Conservation (phyloP, 2,329 filamentous ascomycete genomes). For the Fusarium sambucinum region DNA sequence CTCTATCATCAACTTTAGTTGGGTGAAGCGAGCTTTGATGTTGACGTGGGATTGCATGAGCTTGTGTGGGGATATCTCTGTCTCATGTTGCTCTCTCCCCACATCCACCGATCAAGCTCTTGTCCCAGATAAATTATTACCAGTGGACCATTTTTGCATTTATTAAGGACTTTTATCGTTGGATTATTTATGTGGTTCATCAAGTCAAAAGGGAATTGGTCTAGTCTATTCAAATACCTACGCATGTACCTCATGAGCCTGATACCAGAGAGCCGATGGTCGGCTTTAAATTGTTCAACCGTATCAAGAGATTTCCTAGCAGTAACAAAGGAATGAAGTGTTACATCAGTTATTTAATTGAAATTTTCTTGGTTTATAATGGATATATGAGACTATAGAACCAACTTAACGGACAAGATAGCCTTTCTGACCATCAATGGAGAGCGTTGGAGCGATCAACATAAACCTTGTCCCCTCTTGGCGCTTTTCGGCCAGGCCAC, state of each 20-base stretch:
- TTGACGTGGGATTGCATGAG: slow-evolving; percentile 28
- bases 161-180: slow-evolving; percentile 19
- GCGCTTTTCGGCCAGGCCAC: slow-evolving; percentile 30
- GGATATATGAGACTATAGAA: not conserved
- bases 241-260: not conserved
- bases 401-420: not conserved
- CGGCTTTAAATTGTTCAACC: not conserved
- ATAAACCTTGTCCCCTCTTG: slow-evolving; percentile 34
- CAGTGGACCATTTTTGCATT: slow-evolving; percentile 20
- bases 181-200: slow-evolving; percentile 7
- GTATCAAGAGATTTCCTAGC: not conserved
- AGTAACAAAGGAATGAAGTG: not conserved
- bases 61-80: slow-evolving; percentile 36
- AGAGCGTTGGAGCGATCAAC: slow-evolving; percentile 6
- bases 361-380: not conserved
- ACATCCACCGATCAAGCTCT: slow-evolving; percentile 32
- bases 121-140: slow-evolving; percentile 21
- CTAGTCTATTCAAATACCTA: not conserved
- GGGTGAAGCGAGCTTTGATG: slow-evolving; percentile 11
- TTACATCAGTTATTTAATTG: not conserved
- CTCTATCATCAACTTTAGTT: slow-evolving; percentile 3
- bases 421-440: not conserved
- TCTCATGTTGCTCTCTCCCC: slow-evolving; percentile 33
- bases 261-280: not conserved
- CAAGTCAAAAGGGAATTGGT: slow-evolving; percentile 5